These are phyloP conservation scores for Trichoderma breve DNA, from an alignment of 2,329 filamentous ascomycete genomes.

Conservation along the genomic window DNA sequence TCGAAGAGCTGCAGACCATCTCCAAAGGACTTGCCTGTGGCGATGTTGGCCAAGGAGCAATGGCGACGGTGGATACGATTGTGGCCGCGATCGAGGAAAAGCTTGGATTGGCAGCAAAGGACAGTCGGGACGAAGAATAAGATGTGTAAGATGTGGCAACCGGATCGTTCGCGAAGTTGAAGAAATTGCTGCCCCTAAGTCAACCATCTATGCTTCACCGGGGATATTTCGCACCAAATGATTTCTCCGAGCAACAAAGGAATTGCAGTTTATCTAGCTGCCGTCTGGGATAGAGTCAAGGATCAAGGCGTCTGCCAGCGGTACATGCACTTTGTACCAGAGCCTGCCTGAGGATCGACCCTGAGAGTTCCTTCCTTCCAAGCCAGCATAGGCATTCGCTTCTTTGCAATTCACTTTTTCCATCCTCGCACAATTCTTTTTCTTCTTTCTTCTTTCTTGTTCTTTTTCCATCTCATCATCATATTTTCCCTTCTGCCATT, in stretches of 20 bases:
- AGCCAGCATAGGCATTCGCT: not conserved
- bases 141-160: not conserved
- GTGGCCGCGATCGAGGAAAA: slow-evolving; percentile 61
- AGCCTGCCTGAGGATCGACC: not conserved
- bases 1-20: slow-evolving; percentile 70
- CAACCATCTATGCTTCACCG: not conserved
- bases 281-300: not conserved
- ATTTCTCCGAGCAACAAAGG: not conserved
- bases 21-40: slow-evolving; percentile 81
- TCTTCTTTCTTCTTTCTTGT: not conserved
- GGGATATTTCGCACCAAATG: not conserved
- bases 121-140: not conserved
- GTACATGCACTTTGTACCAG: not conserved
- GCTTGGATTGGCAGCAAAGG: slow-evolving; percentile 31
- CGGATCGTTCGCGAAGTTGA: not conserved
- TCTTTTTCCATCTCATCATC: not conserved
- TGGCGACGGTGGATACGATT: slow-evolving; percentile 78
- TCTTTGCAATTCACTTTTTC: not conserved
- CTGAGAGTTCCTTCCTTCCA: not conserved
- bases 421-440: not conserved
- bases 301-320: not conserved
- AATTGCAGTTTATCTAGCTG: not conserved
- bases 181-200: not conserved
- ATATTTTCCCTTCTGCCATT: accelerated
- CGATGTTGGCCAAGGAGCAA: slow-evolving; percentile 77